These are phyloP conservation scores for Pseudocercospora crystallina DNA, from an alignment of 2,329 filamentous ascomycete genomes.

Conservation along the genomic window DNA sequence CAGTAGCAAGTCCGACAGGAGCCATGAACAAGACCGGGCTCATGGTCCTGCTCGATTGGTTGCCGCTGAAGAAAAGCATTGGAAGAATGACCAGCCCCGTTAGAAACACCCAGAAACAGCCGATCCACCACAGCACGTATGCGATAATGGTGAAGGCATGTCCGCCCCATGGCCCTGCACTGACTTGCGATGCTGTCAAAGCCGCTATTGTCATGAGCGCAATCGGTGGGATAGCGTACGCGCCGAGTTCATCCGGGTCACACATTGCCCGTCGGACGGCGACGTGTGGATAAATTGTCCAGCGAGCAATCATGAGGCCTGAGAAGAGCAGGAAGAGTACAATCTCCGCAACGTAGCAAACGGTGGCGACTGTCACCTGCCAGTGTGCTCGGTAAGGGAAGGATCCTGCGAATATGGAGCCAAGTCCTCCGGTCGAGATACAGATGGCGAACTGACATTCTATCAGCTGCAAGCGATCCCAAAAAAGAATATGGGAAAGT, in stretches of 20 bases:
- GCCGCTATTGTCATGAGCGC: conserved; percentile 15
- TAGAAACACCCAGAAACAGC: conserved; percentile 11
- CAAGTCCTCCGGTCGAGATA: conserved; percentile 14
- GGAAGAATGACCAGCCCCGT: conserved; percentile 13
- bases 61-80: conserved; percentile 10
- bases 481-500: too few species aligned
- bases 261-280: conserved; percentile 5
- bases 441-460: conserved; percentile 4
- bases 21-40: conserved; percentile 15
- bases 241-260: conserved; percentile 10
- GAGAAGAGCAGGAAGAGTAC: conserved; percentile 14
- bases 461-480: neutral
- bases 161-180: conserved; percentile 14
- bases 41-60: conserved; percentile 4
- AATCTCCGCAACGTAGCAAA: conserved; percentile 7
- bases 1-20: conserved; percentile 14
- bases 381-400: conserved; percentile 15
- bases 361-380: conserved; percentile 9
- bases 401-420: conserved; percentile 6
- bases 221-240: conserved; percentile 15
- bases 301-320: neutral
- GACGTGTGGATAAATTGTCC: conserved; percentile 12
- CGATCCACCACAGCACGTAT: conserved; percentile 21
- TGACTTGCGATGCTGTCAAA: conserved; percentile 12
- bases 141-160: conserved; percentile 19